A percentile compares a stretch with the other conserved stretches of the same genome.
Conservation (phyloP, 169 alveolate genomes). For the Plasmodium vivax region DNA sequence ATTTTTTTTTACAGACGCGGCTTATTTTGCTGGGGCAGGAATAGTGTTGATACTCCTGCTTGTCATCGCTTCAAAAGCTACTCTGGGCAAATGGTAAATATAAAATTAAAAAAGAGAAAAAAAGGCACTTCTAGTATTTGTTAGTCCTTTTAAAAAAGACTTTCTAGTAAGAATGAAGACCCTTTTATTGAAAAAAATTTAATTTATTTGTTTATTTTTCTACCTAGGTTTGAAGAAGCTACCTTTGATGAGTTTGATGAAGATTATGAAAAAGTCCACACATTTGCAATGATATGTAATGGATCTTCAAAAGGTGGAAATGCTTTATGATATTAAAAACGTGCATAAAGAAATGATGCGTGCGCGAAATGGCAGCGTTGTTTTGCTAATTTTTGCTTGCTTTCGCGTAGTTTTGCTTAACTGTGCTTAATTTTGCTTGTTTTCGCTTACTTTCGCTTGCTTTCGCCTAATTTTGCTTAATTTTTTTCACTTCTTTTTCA, state of each 20-base stretch:
- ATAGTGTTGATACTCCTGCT: slow-evolving; percentile 59
- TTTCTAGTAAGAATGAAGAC: neutral
- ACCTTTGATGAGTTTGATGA: slow-evolving; percentile 44
- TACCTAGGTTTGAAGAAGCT: slow-evolving; percentile 58
- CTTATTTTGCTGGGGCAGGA: slow-evolving; percentile 74
- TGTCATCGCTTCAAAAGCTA: slow-evolving; percentile 59
- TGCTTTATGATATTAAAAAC: neutral
- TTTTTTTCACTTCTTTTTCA: slow-evolving; percentile 11
- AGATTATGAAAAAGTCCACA: slow-evolving; percentile 54
- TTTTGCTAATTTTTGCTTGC: neutral
- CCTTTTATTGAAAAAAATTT: neutral
- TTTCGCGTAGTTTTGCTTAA: no score
- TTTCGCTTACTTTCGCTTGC: no score
- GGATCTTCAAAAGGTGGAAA: neutral
- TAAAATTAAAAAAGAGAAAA: neutral
- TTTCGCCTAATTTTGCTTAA: neutral
- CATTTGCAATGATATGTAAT: slow-evolving; percentile 72
- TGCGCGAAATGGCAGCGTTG: neutral
- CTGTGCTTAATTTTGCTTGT: no score
- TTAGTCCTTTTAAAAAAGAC: neutral
- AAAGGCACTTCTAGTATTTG: neutral
- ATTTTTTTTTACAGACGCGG: slow-evolving; percentile 68
- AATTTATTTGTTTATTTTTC: neutral
- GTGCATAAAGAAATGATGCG: neutral
- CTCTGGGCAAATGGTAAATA: slow-evolving; percentile 21